These are phyloP conservation scores for Colletotrichum costaricense DNA, from an alignment of 2,329 filamentous ascomycete genomes.

Conservation along the genomic window DNA sequence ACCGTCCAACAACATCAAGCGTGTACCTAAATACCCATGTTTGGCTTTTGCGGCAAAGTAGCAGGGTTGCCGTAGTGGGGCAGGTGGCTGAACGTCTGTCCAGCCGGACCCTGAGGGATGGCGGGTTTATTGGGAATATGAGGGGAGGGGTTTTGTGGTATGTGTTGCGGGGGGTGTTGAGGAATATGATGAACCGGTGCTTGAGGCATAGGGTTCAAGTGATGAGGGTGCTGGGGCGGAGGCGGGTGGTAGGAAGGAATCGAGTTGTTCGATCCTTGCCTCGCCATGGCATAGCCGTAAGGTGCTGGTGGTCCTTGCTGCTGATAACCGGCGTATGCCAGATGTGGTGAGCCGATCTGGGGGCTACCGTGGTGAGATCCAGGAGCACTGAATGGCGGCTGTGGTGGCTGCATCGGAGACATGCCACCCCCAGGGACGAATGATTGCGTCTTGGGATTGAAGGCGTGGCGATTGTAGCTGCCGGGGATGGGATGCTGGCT, in stretches of 20 bases:
- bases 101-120: constrained; percentile 52
- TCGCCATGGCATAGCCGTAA: constrained; percentile 66
- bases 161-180: constrained; percentile 52
- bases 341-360: constrained; percentile 63
- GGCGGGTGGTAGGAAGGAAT: constrained; percentile 61
- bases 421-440: constrained; percentile 77
- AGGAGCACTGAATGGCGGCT: constrained; percentile 59
- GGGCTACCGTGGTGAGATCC: constrained; percentile 65
- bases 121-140: constrained; percentile 60
- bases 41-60: constrained; percentile 69
- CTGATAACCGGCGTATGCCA: constrained; percentile 61
- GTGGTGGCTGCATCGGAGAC: constrained; percentile 58
- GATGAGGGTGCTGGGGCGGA: constrained; percentile 48
- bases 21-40: constrained; percentile 47
- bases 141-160: constrained; percentile 54
- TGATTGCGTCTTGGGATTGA: constrained; percentile 94
- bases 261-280: constrained; percentile 67
- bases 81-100: constrained; percentile 63
- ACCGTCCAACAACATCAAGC: constrained; percentile 23
- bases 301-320: constrained; percentile 57
- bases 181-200: constrained; percentile 46
- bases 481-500: constrained; percentile 86
- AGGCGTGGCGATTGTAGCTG: constrained; percentile 84
- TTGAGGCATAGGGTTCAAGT: constrained; percentile 51
- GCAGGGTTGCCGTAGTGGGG: constrained; percentile 70